These are phyloP conservation scores for Paraconiothyrium brasiliense DNA, from an alignment of 2,329 filamentous ascomycete species.

Conservation along the genomic window DNA sequence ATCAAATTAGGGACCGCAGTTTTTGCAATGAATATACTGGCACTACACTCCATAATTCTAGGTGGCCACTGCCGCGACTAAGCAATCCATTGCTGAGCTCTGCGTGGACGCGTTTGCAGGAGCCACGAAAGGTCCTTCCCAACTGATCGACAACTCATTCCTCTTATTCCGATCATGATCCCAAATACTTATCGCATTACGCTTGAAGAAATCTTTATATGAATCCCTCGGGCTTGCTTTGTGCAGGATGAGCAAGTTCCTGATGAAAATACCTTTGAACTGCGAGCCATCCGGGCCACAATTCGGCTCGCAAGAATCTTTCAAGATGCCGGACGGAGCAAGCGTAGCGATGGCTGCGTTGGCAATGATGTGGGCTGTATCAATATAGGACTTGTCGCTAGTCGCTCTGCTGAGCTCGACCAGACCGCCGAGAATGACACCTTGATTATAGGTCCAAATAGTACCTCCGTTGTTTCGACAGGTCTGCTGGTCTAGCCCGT, in stretches of 20 bases:
- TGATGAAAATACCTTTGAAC: slow-evolving; percentile 78
- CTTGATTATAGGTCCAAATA: slow-evolving; percentile 67
- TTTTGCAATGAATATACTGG: background rate
- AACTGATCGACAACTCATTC: slow-evolving; percentile 68
- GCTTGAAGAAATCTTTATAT: slow-evolving; percentile 65
- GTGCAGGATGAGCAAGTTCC: slow-evolving; percentile 70
- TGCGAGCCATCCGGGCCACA: slow-evolving; percentile 61
- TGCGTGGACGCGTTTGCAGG: slow-evolving; percentile 69
- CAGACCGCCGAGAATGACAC: slow-evolving; percentile 67
- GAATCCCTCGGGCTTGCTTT: slow-evolving; percentile 57
- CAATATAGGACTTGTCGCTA: slow-evolving; percentile 43
- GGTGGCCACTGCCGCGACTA: slow-evolving; percentile 66
- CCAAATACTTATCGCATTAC: slow-evolving; percentile 74
- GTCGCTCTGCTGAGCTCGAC: slow-evolving; percentile 61
- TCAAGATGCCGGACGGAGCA: slow-evolving; percentile 50
- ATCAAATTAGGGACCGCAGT: too few species aligned
- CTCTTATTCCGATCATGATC: slow-evolving; percentile 60
- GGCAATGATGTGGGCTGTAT: slow-evolving; percentile 50
- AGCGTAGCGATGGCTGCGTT: slow-evolving; percentile 48
- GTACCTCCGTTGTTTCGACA: slow-evolving; percentile 23
- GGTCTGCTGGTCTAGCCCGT: slow-evolving; percentile 55
- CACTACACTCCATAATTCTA: background rate
- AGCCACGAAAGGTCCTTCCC: slow-evolving; percentile 66
- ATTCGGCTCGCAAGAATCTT: slow-evolving; percentile 50
- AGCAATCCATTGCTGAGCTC: slow-evolving; percentile 70